Evolutionary conservation across 1,284 basidiomycete genomes (phyloP).

Genomic region (Mycena sp.): DNA sequence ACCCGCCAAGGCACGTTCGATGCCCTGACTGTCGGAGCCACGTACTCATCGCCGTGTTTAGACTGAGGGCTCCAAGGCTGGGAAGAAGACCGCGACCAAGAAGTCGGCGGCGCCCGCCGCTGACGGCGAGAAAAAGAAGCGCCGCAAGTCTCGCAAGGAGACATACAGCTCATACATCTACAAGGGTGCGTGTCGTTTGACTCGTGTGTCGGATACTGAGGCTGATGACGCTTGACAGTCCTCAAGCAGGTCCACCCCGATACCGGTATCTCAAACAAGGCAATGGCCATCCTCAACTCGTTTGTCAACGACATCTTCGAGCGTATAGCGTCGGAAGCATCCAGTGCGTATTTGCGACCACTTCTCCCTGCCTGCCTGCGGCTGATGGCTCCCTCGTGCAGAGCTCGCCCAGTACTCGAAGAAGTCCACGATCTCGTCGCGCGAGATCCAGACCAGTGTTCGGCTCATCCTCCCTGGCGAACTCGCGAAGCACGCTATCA

Average conservation of each 20-base stretch:
- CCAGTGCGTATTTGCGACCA: slow-evolving; percentile 59
- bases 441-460: slow-evolving; percentile 92
- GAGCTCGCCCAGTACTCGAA: slow-evolving; percentile 93
- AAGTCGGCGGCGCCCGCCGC: slow-evolving; percentile 64
- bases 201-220: neutral
- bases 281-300: slow-evolving; percentile 94
- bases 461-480: slow-evolving; percentile 92
- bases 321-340: slow-evolving; percentile 90
- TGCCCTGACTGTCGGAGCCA: no score
- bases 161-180: slow-evolving; percentile 96
- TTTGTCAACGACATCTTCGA: slow-evolving; percentile 49
- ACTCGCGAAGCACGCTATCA: slow-evolving; percentile 83
- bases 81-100: slow-evolving; percentile 80
- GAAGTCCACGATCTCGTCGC: slow-evolving; percentile 93
- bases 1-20: slow-evolving; percentile 84
- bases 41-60: no score
- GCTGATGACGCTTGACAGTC: slow-evolving; percentile 53
- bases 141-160: slow-evolving; percentile 69
- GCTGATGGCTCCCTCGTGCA: slow-evolving; percentile 36
- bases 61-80: slow-evolving; percentile 74
- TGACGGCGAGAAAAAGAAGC: slow-evolving; percentile 34
- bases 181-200: slow-evolving; percentile 68
- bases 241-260: slow-evolving; percentile 95
- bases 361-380: neutral
- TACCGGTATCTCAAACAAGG: slow-evolving; percentile 97